Conservation (phyloP, 2,329 filamentous ascomycete species). For the Penicillium rolfsii region DNA sequence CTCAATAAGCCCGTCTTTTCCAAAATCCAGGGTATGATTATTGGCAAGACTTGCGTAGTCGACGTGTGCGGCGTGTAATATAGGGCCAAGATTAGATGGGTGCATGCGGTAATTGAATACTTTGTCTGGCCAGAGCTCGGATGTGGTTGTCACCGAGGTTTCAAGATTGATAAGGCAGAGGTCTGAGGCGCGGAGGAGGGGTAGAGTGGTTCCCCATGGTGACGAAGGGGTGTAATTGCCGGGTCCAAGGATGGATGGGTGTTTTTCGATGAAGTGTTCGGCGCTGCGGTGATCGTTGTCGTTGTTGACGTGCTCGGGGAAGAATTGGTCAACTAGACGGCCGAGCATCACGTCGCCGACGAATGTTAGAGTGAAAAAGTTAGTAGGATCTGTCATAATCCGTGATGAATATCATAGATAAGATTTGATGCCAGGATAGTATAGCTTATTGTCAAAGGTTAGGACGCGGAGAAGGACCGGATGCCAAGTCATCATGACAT, state of each 20-base stretch:
- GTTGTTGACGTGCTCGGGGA: conserved; percentile 39
- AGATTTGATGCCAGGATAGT: background rate
- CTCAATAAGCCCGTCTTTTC: conserved; percentile 39
- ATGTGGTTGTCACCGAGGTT: conserved; percentile 41
- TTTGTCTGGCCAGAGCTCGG: conserved; percentile 43
- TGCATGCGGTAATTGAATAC: conserved; percentile 49
- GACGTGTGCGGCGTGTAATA: conserved; percentile 36
- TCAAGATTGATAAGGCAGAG: conserved; percentile 48
- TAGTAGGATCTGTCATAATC: conserved; percentile 7
- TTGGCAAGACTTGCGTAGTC: conserved; percentile 45
- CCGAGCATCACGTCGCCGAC: conserved; percentile 49
- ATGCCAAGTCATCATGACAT: conserved; percentile 23
- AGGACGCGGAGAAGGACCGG: background rate
- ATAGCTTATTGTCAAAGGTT: background rate
- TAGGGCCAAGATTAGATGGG: conserved; percentile 39
- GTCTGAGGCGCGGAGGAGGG: conserved; percentile 37
- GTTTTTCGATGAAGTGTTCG: conserved; percentile 20
- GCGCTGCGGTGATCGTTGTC: conserved; percentile 30
- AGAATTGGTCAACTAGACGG: conserved; percentile 47
- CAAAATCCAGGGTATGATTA: conserved; percentile 47
- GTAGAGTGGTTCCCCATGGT: conserved; percentile 43
- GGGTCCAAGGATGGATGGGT: conserved; percentile 25
- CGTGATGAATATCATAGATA: background rate
- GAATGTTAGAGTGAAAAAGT: conserved; percentile 36
- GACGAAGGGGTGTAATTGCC: conserved; percentile 30